phyloP scores from a whole-genome alignment of 495 filamentous ascomycete genomes.

The Neurospora terricola region DNA sequence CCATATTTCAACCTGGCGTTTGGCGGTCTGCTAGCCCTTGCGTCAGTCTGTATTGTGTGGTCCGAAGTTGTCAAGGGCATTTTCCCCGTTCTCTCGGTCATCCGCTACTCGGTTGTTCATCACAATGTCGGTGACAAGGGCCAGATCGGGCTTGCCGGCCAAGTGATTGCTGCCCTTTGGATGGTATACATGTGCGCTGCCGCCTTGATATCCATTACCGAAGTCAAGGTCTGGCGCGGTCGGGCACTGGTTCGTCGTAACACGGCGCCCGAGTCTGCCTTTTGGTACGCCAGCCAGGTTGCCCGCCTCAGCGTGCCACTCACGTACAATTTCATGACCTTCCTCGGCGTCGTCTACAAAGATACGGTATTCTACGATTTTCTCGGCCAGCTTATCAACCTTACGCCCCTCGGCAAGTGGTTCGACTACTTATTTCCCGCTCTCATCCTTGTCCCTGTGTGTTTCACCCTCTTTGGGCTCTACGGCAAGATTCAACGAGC shows the following conservation, averaged over 20 bases:
- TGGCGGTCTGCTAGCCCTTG: slow-evolving; percentile 55
- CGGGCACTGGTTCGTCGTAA: slow-evolving; percentile 81
- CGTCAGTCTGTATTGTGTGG: slow-evolving; percentile 79
- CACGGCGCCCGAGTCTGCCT: slow-evolving; percentile 83
- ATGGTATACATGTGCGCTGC: slow-evolving; percentile 83
- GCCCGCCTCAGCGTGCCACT: slow-evolving; percentile 85
- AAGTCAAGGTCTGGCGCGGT: slow-evolving; percentile 91
- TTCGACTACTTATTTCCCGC: slow-evolving; percentile 85
- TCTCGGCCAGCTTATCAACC: slow-evolving; percentile 71
- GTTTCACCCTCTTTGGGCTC: slow-evolving; percentile 73
- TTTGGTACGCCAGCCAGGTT: slow-evolving; percentile 88
- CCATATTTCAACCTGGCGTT: slow-evolving; percentile 53
- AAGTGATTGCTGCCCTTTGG: slow-evolving; percentile 77
- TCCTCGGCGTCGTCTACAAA: slow-evolving; percentile 59
- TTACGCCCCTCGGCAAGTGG: slow-evolving; percentile 72
- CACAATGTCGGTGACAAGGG: slow-evolving; percentile 55
- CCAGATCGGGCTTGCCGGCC: slow-evolving; percentile 71
- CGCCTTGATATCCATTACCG: slow-evolving; percentile 72
- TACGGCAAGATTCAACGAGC: slow-evolving; percentile 72
- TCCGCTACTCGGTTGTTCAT: slow-evolving; percentile 77
- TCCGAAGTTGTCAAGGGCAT: slow-evolving; percentile 78
- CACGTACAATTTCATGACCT: slow-evolving; percentile 91
- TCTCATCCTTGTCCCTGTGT: slow-evolving; percentile 74
- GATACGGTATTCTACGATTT: slow-evolving; percentile 79
- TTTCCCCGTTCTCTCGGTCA: slow-evolving; percentile 65